A percentile compares a stretch with the other conserved stretches of the same genome.
phyloP scores from a whole-genome alignment of 2,329 filamentous ascomycete genomes.

The Pseudogymnoascus sp. region DNA sequence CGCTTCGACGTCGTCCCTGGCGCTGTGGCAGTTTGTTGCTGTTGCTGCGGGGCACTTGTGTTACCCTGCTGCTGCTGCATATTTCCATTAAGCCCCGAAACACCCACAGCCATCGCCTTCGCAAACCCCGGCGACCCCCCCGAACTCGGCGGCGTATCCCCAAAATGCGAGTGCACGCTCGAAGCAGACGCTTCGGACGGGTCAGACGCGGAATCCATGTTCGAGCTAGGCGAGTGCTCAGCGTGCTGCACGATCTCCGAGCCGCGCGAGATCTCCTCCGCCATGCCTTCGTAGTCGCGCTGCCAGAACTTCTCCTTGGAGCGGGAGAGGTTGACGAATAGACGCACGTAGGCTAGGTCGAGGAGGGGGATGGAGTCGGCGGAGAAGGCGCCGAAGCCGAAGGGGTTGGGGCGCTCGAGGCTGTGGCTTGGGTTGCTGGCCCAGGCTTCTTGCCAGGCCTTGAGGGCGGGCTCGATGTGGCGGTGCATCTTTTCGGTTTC shows the following conservation, averaged over 20 bases:
- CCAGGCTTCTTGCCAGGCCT: constrained; percentile 93
- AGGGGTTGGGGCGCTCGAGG: constrained; percentile 76
- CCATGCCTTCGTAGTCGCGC: constrained; percentile 85
- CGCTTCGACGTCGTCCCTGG: constrained; percentile 54
- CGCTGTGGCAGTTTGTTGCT: constrained; percentile 16
- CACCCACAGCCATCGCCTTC: neutral
- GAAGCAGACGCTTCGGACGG: constrained; percentile 40
- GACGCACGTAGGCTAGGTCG: constrained; percentile 82
- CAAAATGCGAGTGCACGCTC: constrained; percentile 30
- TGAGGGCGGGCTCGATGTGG: constrained; percentile 86
- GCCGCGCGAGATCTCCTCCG: constrained; percentile 73
- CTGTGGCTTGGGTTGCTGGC: constrained; percentile 77
- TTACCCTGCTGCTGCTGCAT: constrained; percentile 23
- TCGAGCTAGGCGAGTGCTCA: constrained; percentile 49
- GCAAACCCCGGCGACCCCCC: constrained; percentile 38
- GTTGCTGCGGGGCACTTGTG: neutral
- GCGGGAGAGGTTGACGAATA: constrained; percentile 88
- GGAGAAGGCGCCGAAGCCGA: constrained; percentile 71
- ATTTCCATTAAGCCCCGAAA: constrained; percentile 18
- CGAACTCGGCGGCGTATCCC: constrained; percentile 46
- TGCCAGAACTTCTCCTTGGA: constrained; percentile 94
- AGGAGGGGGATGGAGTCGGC: constrained; percentile 86
- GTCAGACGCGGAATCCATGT: constrained; percentile 31
- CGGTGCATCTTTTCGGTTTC: constrained; percentile 95
- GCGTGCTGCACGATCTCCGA: constrained; percentile 67